These are phyloP conservation scores for Coemansia sp. DNA, from an alignment of 192 early-diverging fungal genomes.

Conservation along the genomic window DNA sequence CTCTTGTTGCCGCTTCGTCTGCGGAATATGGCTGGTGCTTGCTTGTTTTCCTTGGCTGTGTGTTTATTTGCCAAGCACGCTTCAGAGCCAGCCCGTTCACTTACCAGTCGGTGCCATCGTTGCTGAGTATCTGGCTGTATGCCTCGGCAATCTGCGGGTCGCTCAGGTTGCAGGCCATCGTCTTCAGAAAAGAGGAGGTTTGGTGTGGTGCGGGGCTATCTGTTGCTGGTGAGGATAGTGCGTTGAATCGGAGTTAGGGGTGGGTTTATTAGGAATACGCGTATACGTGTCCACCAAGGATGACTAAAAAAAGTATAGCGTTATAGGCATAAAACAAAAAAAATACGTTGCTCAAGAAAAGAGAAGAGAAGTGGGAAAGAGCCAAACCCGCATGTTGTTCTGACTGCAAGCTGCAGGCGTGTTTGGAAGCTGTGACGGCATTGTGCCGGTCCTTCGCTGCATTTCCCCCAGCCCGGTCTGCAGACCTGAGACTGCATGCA, in stretches of 20 bases:
- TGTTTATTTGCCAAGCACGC: neutral
- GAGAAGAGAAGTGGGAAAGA: neutral
- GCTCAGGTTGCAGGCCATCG: slow-evolving; percentile 39
- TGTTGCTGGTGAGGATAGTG: too few species aligned
- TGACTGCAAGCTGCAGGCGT: neutral
- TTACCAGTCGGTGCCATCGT: slow-evolving; percentile 45
- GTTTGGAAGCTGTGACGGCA: neutral
- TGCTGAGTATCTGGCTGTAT: slow-evolving; percentile 32
- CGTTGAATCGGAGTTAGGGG: neutral
- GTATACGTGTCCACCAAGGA: neutral
- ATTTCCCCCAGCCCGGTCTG: neutral
- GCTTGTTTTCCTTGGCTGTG: too few species aligned
- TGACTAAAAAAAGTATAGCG: slow-evolving; percentile 1
- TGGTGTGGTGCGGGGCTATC: too few species aligned
- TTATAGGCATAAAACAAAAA: neutral
- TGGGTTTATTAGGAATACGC: neutral
- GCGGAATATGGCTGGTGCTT: too few species aligned
- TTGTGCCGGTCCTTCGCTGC: neutral
- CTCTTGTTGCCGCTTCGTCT: too few species aligned
- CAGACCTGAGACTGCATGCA: neutral
- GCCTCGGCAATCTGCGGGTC: slow-evolving; percentile 38
- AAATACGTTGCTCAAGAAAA: neutral
- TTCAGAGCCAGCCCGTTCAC: neutral
- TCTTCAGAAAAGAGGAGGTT: neutral
- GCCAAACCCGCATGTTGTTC: neutral